Evolutionary conservation across 768 basidiomycete species (phyloP).

Genomic region (Suillus subaureus): DNA sequence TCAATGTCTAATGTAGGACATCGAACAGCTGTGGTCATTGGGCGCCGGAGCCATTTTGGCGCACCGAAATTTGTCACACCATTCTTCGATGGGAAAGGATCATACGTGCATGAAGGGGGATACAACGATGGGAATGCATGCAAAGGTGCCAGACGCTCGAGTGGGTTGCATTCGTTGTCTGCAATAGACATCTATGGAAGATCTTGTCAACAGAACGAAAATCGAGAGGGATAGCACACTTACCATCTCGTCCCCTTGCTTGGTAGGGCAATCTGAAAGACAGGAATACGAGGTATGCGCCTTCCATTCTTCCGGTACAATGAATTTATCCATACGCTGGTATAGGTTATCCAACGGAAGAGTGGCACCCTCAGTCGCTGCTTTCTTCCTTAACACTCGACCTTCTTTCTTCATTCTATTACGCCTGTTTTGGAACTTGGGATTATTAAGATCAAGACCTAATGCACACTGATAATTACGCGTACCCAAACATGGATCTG

Average conservation of each 20-base stretch:
- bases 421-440: constrained; percentile 58
- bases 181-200: not conserved
- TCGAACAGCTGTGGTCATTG: not conserved
- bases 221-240: not conserved
- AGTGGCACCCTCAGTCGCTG: constrained; percentile 21
- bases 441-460: not conserved
- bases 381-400: constrained; percentile 32
- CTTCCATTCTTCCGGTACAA: constrained; percentile 21
- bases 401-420: constrained; percentile 25
- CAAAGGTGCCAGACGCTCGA: constrained; percentile 18
- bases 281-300: constrained; percentile 1
- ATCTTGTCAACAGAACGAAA: not conserved
- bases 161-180: not conserved
- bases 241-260: constrained; percentile 13
- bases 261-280: constrained; percentile 16
- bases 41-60: constrained; percentile 14
- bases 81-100: constrained; percentile 21
- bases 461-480: not conserved
- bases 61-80: constrained; percentile 4
- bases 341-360: constrained; percentile 29
- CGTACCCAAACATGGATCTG: constrained; percentile 62
- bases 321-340: constrained; percentile 27
- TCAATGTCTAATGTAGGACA: not conserved
- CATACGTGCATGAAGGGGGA: constrained; percentile 17
- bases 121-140: constrained; percentile 28